Base-by-base conservation (phyloP, 768 basidiomycete genomes). In the Coprinopsis strossmayeri region DNA sequence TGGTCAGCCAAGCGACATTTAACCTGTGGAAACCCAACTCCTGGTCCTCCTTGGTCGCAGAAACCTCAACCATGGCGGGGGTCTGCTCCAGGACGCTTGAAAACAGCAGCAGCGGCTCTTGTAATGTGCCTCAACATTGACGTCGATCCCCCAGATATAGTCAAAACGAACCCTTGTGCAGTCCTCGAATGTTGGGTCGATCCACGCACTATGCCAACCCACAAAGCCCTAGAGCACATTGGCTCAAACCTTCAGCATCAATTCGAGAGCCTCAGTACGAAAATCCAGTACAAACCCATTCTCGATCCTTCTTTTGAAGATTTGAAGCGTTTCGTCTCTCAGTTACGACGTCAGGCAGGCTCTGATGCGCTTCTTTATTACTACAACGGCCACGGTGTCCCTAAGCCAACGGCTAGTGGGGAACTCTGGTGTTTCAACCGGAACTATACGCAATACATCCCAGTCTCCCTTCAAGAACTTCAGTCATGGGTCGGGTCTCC, bases 381-480 rank as follows among this genome's bases (percentile, higher is more conserved):
- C 67, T 99, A 98, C 69, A 99, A 98, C 55, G 96, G 96, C 2
- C 96, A 98, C 53, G 96, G 96, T 20, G 96, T 99, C 18, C 95
- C 95, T 1, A 94, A 91, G 59, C 96, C 96, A 10, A 98, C 96
- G 0, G 74, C 88, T 0, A 93, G 90, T 54, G 89, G 96, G 20
- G 96, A 99, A 66, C 76, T 99, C 45, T 99, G 96, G 96, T 94
- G 96, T 48, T 99, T 99, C 72, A 98, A 99, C 66, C 77, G 84
- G 59, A 87, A 82, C 56, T 98, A 98, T 64, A 97, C 96, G 0
- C 95, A 99, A 65, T 99, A 99, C 61, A 98, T 98, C 51, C 96
- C 96, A 0, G 88, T 98, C 10, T 93, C 91, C 15, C 72, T 99
- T 35, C 86, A 86, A 64, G 96, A 99, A 57, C 74, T 99, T 13